Evolutionary conservation across 805 yeast genomes (phyloP), one percentile per base, ranked within the genome.

Genomic region (Yamadazyma tumulicola): DNA sequence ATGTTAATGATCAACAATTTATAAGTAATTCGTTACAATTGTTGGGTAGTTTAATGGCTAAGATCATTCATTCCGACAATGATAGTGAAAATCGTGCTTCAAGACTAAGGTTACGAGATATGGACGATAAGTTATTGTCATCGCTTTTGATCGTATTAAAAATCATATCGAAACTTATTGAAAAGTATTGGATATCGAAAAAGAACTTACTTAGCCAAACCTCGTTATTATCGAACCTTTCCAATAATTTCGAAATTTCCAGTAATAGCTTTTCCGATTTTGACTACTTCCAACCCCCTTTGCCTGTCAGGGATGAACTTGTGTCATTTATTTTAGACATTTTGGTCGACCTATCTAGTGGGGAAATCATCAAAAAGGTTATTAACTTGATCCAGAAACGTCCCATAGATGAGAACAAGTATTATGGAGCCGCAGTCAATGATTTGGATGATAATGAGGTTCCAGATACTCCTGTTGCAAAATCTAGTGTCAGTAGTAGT

Each of bases 101-200:
- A n/a, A n/a, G n/a, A n/a, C 26, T 45, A 4, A 55, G 48, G 25
- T 39, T 62, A 19, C 40, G 46, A 22, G 61, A 57, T 12, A 44
- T 58, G 12, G 62, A 61, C 38, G 61, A 55, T 22, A 55, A 54
- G 30, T 46, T 54, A 13, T 35, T 66, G 14, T 38, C 58, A 6
- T 57, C 67, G 16, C 56, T 62, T 1, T 47, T 64, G 17, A 45
- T 66, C 16, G 42, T 64, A 4, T 46, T 59, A 13, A 60, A 54
- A 38, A 46, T 67, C 14, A 48, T 67, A 6, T 39, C 57, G 3
- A 50, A 51, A 21, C 42, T 63, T 4, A 48, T 65, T 16, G 43
- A 52, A 32, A 43, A 34, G 11, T 46, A 45, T 38, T 66, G 70
- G 72, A 47, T 50, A 21, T 35, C 55, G 18, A 46, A 45, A 6